Percentiles rank a stretch among this genome's conserved stretches.
Conservation (phyloP, 495 filamentous ascomycete genomes). For the Podospora pseudoanserina region DNA sequence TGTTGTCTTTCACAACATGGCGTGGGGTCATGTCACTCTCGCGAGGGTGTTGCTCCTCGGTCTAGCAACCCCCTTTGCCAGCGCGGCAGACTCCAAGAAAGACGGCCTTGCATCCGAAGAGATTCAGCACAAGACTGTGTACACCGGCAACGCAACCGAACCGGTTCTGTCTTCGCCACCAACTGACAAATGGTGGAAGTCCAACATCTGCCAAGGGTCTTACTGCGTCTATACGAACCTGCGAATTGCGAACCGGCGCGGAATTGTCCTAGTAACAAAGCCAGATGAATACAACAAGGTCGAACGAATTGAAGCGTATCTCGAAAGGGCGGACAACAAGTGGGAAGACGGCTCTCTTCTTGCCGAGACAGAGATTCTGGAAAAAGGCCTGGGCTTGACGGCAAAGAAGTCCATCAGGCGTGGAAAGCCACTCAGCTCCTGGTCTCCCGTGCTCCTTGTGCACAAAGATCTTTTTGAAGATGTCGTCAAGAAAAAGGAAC, state of each 20-base stretch:
- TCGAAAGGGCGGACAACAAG: conserved; percentile 28
- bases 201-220: conserved; percentile 30
- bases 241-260: conserved; percentile 23
- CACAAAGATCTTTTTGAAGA: conserved; percentile 31
- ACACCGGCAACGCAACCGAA: conserved; percentile 27
- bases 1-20: conserved; percentile 13
- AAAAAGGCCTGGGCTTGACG: conserved; percentile 28
- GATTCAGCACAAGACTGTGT: conserved; percentile 27
- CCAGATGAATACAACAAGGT: conserved; percentile 28
- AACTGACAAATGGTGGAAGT: conserved; percentile 27
- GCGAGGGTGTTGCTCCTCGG: conserved; percentile 21
- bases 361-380: conserved; percentile 20
- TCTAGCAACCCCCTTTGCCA: conserved; percentile 15
- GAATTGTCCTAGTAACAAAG: conserved; percentile 29
- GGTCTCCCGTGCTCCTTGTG: conserved; percentile 32
- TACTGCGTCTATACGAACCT: conserved; percentile 39
- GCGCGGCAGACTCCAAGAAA: conserved; percentile 4
- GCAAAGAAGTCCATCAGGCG: conserved; percentile 27
- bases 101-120: conserved; percentile 30
- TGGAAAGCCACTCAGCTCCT: conserved; percentile 29
- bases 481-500: conserved; percentile 20
- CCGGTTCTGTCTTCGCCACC: conserved; percentile 11
- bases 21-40: conserved; percentile 20
- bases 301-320: conserved; percentile 21
- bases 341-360: conserved; percentile 13